Conservation (phyloP, 2,329 filamentous ascomycete genomes). For the Hymenoscyphus repandus region DNA sequence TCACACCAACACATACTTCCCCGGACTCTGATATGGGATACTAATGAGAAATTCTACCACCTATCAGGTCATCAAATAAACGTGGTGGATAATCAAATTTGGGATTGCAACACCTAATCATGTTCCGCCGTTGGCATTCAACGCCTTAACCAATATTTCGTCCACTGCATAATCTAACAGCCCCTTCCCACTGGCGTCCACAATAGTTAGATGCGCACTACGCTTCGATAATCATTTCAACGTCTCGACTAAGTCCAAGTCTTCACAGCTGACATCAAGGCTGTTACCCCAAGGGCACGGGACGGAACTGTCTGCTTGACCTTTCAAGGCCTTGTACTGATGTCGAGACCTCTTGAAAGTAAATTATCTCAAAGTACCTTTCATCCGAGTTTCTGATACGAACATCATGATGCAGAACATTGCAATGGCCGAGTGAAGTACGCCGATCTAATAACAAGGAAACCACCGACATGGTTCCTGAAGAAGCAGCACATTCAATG, state of each 20-base stretch:
- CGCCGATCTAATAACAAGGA: neutral
- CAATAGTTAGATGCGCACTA: conserved; percentile 1
- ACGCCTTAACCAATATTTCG: neutral
- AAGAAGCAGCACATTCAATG: conserved; percentile 1
- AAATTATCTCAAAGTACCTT: neutral
- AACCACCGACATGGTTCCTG: neutral
- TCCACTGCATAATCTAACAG: conserved; percentile 1
- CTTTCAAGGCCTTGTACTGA: neutral
- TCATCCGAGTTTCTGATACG: neutral
- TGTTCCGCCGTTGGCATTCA: no score
- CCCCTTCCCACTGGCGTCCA: neutral
- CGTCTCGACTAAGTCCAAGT: neutral
- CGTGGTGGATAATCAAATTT: no score
- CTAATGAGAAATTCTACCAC: no score
- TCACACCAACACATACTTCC: no score
- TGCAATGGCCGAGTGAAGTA: neutral
- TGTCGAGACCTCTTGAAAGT: conserved; percentile 1
- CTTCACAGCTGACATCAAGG: neutral
- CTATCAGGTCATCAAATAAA: no score
- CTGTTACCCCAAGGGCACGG: neutral
- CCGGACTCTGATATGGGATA: no score
- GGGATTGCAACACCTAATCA: no score
- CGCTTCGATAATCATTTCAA: neutral
- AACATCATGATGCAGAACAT: conserved; percentile 1
- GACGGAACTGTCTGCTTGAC: neutral